Evolutionary conservation across 805 yeast species (phyloP).

Genomic region (Clavispora phyllophila): DNA sequence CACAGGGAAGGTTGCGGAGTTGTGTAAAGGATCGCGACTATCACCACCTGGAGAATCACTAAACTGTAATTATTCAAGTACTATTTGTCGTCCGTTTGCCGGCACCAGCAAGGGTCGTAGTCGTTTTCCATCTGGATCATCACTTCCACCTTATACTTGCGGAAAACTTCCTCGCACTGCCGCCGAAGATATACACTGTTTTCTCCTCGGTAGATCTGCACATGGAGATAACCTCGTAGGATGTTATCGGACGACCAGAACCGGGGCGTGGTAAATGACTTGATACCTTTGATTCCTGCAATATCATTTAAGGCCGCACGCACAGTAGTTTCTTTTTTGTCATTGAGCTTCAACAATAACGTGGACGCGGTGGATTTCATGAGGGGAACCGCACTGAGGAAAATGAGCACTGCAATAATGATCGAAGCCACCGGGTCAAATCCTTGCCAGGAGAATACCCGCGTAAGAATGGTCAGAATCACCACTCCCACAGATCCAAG

Average conservation of each 20-base stretch:
- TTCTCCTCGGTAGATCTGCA: slow-evolving; percentile 67
- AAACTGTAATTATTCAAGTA: too few species aligned
- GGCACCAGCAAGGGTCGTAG: slow-evolving; percentile 66
- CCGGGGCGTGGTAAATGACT: slow-evolving; percentile 81
- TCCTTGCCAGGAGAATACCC: slow-evolving; percentile 61
- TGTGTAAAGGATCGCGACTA: not conserved
- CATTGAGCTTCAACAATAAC: slow-evolving; percentile 58
- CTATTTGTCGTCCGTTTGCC: slow-evolving; percentile 14
- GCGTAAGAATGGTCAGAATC: slow-evolving; percentile 76
- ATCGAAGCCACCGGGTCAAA: slow-evolving; percentile 93
- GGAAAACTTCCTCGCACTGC: slow-evolving; percentile 54
- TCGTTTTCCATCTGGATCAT: slow-evolving; percentile 68
- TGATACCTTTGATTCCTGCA: slow-evolving; percentile 68
- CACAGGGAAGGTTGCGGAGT: not conserved
- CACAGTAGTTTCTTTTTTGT: slow-evolving; percentile 55
- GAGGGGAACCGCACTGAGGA: slow-evolving; percentile 78
- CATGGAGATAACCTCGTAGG: slow-evolving; percentile 67
- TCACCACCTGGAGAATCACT: not conserved
- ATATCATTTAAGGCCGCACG: slow-evolving; percentile 66
- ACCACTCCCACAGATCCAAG: slow-evolving; percentile 96
- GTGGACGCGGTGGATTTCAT: slow-evolving; percentile 75
- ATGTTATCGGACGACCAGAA: slow-evolving; percentile 68
- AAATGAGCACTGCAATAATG: slow-evolving; percentile 75
- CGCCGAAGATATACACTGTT: slow-evolving; percentile 55
- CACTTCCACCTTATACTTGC: slow-evolving; percentile 43